phyloP scores from a whole-genome alignment of 1,139 yeast genomes.

The Yamadazyma atmosphaerica region DNA sequence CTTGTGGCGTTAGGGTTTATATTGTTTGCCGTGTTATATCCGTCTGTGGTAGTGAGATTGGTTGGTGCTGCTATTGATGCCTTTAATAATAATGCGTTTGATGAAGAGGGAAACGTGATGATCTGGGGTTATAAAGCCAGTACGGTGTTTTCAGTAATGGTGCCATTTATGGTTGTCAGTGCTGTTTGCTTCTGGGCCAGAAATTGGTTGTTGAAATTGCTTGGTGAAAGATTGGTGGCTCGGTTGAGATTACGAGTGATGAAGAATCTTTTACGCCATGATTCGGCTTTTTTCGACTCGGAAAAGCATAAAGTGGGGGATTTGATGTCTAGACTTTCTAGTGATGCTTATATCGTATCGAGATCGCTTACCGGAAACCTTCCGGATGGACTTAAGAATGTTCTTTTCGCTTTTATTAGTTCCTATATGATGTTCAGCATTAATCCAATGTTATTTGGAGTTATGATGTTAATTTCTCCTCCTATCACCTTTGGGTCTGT shows the following conservation, averaged over 20 bases:
- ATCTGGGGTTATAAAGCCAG: constrained; percentile 50
- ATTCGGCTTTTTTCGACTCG: constrained; percentile 49
- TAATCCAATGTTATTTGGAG: constrained; percentile 47
- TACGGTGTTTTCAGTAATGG: constrained; percentile 44
- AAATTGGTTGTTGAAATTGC: constrained; percentile 46
- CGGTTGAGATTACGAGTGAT: constrained; percentile 48
- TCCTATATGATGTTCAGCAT: constrained; percentile 50
- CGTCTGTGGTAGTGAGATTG: constrained; percentile 45
- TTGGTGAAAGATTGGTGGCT: constrained; percentile 47
- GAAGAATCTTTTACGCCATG: constrained; percentile 53
- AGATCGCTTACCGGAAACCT: constrained; percentile 46
- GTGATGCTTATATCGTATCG: constrained; percentile 55
- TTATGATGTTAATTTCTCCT: constrained; percentile 53
- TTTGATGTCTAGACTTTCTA: constrained; percentile 51
- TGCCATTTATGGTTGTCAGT: constrained; percentile 46
- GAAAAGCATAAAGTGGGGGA: constrained; percentile 59
- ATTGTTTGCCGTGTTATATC: constrained; percentile 47
- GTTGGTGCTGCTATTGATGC: constrained; percentile 52
- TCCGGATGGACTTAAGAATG: constrained; percentile 51
- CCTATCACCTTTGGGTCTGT: constrained; percentile 54
- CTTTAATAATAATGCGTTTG: constrained; percentile 35
- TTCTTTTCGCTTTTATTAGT: constrained; percentile 43
- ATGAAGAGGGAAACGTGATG: constrained; percentile 40
- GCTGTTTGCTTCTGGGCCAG: constrained; percentile 53
- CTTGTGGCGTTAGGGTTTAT: constrained; percentile 43